These are phyloP conservation scores for Vararia minispora DNA, from an alignment of 768 basidiomycete genomes.

Conservation along the genomic window DNA sequence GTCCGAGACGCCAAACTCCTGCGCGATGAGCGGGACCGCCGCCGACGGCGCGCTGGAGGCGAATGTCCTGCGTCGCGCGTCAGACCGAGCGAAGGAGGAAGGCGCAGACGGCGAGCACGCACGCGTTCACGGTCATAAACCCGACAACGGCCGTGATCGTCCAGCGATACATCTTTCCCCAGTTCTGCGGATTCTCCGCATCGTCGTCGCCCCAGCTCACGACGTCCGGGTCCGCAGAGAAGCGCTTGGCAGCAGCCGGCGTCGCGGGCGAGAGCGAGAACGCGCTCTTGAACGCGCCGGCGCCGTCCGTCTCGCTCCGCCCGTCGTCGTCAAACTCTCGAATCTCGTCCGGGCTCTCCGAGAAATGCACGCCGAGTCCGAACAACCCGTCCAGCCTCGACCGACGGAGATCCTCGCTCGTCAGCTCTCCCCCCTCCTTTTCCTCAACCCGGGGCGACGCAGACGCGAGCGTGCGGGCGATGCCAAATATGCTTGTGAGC, in stretches of 20 bases:
- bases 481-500: too few relatives aligned
- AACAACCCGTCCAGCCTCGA: too few relatives aligned
- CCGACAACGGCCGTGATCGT: constrained; percentile 4
- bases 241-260: neutral
- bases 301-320: too few relatives aligned
- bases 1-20: constrained; percentile 10
- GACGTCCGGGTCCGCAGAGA: constrained; percentile 6
- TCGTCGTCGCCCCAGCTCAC: constrained; percentile 11
- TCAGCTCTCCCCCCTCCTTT: too few relatives aligned
- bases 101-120: neutral
- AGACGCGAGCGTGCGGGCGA: too few relatives aligned
- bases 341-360: too few relatives aligned
- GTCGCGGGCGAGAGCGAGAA: too few relatives aligned
- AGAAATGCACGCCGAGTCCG: too few relatives aligned
- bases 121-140: constrained; percentile 9
- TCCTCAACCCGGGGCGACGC: too few relatives aligned
- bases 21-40: constrained; percentile 3
- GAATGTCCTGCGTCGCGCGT: constrained; percentile 11
- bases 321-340: too few relatives aligned
- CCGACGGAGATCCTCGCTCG: too few relatives aligned
- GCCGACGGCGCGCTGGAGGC: constrained; percentile 17
- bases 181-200: constrained; percentile 14
- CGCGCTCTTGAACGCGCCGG: too few relatives aligned
- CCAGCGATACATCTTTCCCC: constrained; percentile 8
- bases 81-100: neutral